Evolutionary conservation across 495 filamentous ascomycete genomes (phyloP).

Genomic region (Jackrogersella multiformis): DNA sequence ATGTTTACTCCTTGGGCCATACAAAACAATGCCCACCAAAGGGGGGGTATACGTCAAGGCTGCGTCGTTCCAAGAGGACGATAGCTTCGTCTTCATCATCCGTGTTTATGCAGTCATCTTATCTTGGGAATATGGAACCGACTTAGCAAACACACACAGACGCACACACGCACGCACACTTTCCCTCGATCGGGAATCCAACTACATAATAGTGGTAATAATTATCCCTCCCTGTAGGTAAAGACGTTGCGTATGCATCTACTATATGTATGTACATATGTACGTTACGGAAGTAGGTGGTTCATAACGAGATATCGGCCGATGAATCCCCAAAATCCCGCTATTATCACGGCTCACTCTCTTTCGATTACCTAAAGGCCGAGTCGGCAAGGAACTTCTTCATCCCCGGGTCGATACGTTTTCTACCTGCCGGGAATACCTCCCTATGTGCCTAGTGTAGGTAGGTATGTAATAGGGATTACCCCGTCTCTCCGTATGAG

Average conservation of each 20-base stretch:
- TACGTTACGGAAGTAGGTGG: no score
- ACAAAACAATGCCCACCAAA: slow-evolving; percentile 14
- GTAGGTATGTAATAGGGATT: not conserved
- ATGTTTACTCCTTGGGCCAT: slow-evolving; percentile 38
- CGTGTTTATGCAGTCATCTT: slow-evolving; percentile 39
- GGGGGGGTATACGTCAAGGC: slow-evolving; percentile 33
- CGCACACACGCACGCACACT: no score
- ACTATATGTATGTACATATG: no score
- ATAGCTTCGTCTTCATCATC: slow-evolving; percentile 37
- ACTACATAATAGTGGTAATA: slow-evolving; percentile 15
- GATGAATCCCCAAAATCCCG: slow-evolving; percentile 18
- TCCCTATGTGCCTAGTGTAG: not conserved
- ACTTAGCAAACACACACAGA: slow-evolving; percentile 28
- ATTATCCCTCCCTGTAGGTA: not conserved
- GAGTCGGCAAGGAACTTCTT: slow-evolving; percentile 10
- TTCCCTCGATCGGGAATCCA: slow-evolving; percentile 4
- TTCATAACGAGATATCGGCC: slow-evolving; percentile 29
- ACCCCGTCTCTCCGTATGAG: not conserved
- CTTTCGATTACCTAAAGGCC: slow-evolving; percentile 14
- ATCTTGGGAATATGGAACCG: slow-evolving; percentile 36
- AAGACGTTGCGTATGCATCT: slow-evolving; percentile 4
- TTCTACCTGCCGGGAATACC: not conserved
- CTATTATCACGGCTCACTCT: slow-evolving; percentile 11
- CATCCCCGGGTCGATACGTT: slow-evolving; percentile 2
- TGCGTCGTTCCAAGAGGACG: slow-evolving; percentile 25